Conservation (phyloP, 495 filamentous ascomycete species). For the Penicillium antarcticum region DNA sequence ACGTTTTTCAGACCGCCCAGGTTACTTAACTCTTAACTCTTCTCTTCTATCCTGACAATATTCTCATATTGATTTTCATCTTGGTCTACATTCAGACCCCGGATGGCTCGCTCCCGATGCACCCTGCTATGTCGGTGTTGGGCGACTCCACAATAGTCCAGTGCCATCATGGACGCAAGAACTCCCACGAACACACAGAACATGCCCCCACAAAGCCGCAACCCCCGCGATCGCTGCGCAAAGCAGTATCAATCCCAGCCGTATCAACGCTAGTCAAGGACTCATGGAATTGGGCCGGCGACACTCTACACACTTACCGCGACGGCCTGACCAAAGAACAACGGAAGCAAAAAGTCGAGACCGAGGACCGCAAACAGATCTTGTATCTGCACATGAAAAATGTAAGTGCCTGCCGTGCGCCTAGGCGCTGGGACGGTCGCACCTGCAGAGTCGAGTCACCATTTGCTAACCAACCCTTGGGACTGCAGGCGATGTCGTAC, state of each 20-base stretch:
- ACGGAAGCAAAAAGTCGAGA: slow-evolving; percentile 43
- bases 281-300: slow-evolving; percentile 43
- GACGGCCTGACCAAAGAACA: slow-evolving; percentile 57
- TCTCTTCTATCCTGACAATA: no score
- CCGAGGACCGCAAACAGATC: slow-evolving; percentile 60
- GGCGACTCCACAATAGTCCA: slow-evolving; percentile 33
- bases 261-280: slow-evolving; percentile 35
- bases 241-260: slow-evolving; percentile 30
- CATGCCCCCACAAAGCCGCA: not conserved
- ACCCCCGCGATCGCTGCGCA: slow-evolving; percentile 20
- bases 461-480: slow-evolving; percentile 9
- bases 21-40: not conserved
- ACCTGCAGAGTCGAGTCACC: slow-evolving; percentile 9
- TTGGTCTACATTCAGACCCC: slow-evolving; percentile 2
- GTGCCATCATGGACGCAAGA: slow-evolving; percentile 22
- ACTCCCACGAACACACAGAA: slow-evolving; percentile 6
- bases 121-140: slow-evolving; percentile 33
- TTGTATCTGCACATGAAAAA: slow-evolving; percentile 59
- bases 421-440: slow-evolving; percentile 1
- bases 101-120: slow-evolving; percentile 28
- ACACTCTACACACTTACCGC: slow-evolving; percentile 45
- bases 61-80: no score
- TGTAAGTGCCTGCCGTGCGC: slow-evolving; percentile 35
- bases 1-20: slow-evolving; percentile 20
- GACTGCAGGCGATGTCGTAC: slow-evolving; percentile 54